These are phyloP conservation scores for Geosmithia putterillii DNA, from an alignment of 2,329 filamentous ascomycete species.

Conservation along the genomic window DNA sequence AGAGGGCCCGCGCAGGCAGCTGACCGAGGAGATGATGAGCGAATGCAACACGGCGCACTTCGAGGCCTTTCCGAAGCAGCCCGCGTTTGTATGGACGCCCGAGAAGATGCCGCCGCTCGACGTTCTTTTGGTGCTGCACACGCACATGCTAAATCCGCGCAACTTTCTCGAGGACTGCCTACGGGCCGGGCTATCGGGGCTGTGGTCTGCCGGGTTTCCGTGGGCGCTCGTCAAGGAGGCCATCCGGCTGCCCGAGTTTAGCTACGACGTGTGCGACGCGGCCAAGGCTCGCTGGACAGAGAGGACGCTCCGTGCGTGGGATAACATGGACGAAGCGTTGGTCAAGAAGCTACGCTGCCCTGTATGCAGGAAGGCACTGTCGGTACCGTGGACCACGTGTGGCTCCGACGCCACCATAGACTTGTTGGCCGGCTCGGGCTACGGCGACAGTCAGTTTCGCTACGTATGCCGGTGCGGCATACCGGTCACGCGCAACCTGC, in stretches of 20 bases:
- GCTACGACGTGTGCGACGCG: conserved; percentile 34
- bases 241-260: conserved; percentile 44
- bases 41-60: conserved; percentile 12
- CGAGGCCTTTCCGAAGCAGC: conserved; percentile 14
- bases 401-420: conserved; percentile 14
- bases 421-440: conserved; percentile 27
- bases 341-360: conserved; percentile 43
- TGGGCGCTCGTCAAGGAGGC: conserved; percentile 46
- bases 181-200: conserved; percentile 36
- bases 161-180: conserved; percentile 65
- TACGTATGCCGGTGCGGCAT: conserved; percentile 38
- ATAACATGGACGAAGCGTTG: conserved; percentile 39
- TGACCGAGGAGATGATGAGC: conserved; percentile 24
- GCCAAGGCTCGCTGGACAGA: conserved; percentile 33
- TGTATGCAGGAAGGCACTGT: conserved; percentile 26
- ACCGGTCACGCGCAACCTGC: conserved; percentile 40
- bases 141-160: conserved; percentile 66
- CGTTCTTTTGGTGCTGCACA: conserved; percentile 69
- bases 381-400: conserved; percentile 49
- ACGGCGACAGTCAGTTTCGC: conserved; percentile 42
- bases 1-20: conserved; percentile 1
- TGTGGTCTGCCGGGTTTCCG: conserved; percentile 54
- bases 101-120: conserved; percentile 48
- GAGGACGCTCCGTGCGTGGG: conserved; percentile 41
- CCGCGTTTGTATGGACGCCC: conserved; percentile 19